A percentile compares a stretch with the other conserved stretches of the same genome.
Evolutionary conservation across 1,139 yeast genomes (phyloP).

Genomic region (Dujonia santamariae): DNA sequence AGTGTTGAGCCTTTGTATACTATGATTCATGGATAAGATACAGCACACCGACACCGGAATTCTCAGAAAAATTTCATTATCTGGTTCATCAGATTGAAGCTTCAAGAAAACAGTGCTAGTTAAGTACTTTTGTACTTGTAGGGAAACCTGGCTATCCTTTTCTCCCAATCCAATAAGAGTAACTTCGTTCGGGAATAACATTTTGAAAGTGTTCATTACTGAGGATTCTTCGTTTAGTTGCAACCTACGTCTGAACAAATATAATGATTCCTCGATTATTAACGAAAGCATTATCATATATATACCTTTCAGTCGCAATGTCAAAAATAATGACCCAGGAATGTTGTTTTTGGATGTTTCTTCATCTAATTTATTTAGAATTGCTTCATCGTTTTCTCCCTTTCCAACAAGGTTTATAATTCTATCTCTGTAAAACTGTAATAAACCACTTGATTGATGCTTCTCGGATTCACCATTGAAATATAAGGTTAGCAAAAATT

Average conservation of each 20-base stretch:
- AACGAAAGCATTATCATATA: constrained; percentile 31
- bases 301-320: constrained; percentile 23
- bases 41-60: constrained; percentile 7
- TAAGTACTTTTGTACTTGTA: constrained; percentile 5
- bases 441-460: constrained; percentile 22
- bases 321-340: constrained; percentile 12
- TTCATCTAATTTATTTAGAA: not conserved
- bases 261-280: constrained; percentile 32
- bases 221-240: constrained; percentile 6
- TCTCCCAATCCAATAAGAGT: constrained; percentile 17
- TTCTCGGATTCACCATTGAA: constrained; percentile 15
- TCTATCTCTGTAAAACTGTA: constrained; percentile 26
- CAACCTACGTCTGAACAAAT: constrained; percentile 18
- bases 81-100: not conserved
- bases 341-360: not conserved
- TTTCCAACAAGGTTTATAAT: constrained; percentile 13
- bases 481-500: constrained; percentile 33
- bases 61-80: not conserved
- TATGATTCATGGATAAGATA: constrained; percentile 2
- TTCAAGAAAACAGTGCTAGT: not conserved
- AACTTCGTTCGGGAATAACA: constrained; percentile 26
- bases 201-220: constrained; percentile 15
- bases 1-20: constrained; percentile 2
- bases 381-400: constrained; percentile 4
- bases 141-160: constrained; percentile 13